Percentiles rank a stretch among this genome's conserved stretches.
Evolutionary conservation across 1,139 yeast species (phyloP).

Genomic region (Kodamaea sp.): DNA sequence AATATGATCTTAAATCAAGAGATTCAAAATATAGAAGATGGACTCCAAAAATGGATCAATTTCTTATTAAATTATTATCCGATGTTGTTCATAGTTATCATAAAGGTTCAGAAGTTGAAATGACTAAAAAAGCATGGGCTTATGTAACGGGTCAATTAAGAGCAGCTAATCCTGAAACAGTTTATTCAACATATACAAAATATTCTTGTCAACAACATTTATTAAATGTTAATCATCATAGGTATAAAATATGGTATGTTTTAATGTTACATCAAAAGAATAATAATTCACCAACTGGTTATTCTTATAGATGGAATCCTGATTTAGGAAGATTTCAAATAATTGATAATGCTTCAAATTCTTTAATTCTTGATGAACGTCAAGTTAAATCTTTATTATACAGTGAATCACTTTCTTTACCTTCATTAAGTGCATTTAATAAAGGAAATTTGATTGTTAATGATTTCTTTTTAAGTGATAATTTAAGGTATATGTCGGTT

Average conservation of each 20-base stretch:
- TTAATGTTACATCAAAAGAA: conserved; percentile 31
- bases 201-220: conserved; percentile 42
- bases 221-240: conserved; percentile 34
- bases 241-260: conserved; percentile 36
- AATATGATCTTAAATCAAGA: conserved; percentile 33
- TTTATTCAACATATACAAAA: conserved; percentile 41
- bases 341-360: conserved; percentile 24
- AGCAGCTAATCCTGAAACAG: conserved; percentile 39
- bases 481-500: conserved; percentile 34
- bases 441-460: conserved; percentile 36
- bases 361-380: conserved; percentile 29
- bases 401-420: conserved; percentile 32
- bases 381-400: conserved; percentile 33
- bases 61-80: conserved; percentile 29
- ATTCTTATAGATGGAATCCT: conserved; percentile 38
- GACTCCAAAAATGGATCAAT: conserved; percentile 42
- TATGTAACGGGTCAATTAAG: conserved; percentile 38
- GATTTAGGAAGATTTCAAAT: conserved; percentile 36
- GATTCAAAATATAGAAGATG: conserved; percentile 41
- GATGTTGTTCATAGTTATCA: conserved; percentile 39
- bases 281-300: conserved; percentile 18
- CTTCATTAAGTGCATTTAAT: conserved; percentile 28
- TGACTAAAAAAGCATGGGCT: conserved; percentile 40
- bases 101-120: conserved; percentile 29
- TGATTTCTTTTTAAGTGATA: conserved; percentile 38